Evolutionary conservation across 2,329 filamentous ascomycete species (phyloP).

Genomic region (Aspergillus sp.): DNA sequence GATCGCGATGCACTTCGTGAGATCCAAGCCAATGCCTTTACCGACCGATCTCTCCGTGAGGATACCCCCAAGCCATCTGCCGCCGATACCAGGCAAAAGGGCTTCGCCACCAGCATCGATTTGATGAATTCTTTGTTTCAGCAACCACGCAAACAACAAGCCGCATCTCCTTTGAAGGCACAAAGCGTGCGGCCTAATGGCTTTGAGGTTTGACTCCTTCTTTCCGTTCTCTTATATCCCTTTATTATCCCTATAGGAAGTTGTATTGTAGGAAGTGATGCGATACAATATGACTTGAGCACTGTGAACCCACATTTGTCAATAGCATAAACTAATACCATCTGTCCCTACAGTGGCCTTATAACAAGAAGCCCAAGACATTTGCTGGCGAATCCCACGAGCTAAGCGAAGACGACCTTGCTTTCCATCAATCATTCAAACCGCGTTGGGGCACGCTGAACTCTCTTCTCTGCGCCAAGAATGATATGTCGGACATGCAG

Average conservation of each 20-base stretch:
- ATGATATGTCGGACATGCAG: conserved; percentile 35
- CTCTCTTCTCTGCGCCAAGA: conserved; percentile 66
- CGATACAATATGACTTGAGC: not conserved
- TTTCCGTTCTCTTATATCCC: conserved; percentile 20
- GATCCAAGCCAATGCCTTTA: conserved; percentile 63
- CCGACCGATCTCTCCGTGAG: conserved; percentile 46
- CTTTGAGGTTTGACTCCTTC: conserved; percentile 82
- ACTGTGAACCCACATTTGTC: not conserved
- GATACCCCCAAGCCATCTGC: conserved; percentile 33
- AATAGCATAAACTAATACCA: conserved; percentile 37
- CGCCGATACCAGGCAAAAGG: conserved; percentile 49
- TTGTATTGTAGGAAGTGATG: not conserved
- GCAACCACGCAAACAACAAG: conserved; percentile 56
- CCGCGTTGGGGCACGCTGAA: conserved; percentile 78
- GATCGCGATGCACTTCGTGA: conserved; percentile 73
- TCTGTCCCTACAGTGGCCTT: conserved; percentile 70
- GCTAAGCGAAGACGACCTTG: conserved; percentile 64
- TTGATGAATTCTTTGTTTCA: conserved; percentile 94
- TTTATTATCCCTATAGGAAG: not conserved
- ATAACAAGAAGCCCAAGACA: conserved; percentile 75
- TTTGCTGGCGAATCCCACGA: conserved; percentile 62
- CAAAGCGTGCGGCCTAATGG: conserved; percentile 63
- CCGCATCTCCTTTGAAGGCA: conserved; percentile 53
- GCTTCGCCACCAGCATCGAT: conserved; percentile 87
- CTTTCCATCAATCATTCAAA: conserved; percentile 72